phyloP scores from a whole-genome alignment of 2,329 filamentous ascomycete genomes.

The Monosporascus sp. region DNA sequence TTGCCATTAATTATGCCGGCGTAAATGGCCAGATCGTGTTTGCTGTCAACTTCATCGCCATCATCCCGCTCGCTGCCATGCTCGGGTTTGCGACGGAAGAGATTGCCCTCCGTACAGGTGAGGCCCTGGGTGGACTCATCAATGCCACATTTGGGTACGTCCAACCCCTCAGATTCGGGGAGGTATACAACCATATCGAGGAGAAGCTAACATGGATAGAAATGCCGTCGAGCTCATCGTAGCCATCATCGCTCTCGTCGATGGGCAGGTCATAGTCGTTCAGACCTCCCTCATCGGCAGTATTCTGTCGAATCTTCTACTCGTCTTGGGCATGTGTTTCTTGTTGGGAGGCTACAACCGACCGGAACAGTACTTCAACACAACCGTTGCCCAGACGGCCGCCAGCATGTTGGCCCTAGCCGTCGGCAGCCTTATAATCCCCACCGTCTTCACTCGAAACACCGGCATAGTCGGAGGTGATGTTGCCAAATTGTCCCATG shows the following conservation, averaged over 20 bases:
- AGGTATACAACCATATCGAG: background rate
- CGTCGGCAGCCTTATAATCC: slow-evolving; percentile 79
- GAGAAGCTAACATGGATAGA: slow-evolving; percentile 28
- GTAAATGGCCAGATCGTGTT: slow-evolving; percentile 50
- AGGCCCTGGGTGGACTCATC: slow-evolving; percentile 80
- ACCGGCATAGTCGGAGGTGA: slow-evolving; percentile 49
- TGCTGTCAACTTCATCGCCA: slow-evolving; percentile 88
- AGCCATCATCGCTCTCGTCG: slow-evolving; percentile 72
- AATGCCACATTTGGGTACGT: slow-evolving; percentile 80
- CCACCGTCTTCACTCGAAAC: slow-evolving; percentile 71
- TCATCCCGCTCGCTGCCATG: slow-evolving; percentile 82
- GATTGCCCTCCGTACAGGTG: slow-evolving; percentile 73
- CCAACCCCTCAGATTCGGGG: background rate
- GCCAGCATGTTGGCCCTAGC: slow-evolving; percentile 74
- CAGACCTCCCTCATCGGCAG: slow-evolving; percentile 89
- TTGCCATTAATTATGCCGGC: slow-evolving; percentile 65
- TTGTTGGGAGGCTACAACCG: slow-evolving; percentile 80
- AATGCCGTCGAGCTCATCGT: slow-evolving; percentile 90
- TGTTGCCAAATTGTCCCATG: slow-evolving; percentile 62
- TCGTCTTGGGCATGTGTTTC: slow-evolving; percentile 90
- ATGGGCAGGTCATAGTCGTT: slow-evolving; percentile 75
- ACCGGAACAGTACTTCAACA: slow-evolving; percentile 83
- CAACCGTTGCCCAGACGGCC: slow-evolving; percentile 85
- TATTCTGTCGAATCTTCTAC: slow-evolving; percentile 83
- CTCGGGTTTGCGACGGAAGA: slow-evolving; percentile 88